phyloP scores from a whole-genome alignment of 1,284 basidiomycete genomes.

The Heimioporus punctisporus region DNA sequence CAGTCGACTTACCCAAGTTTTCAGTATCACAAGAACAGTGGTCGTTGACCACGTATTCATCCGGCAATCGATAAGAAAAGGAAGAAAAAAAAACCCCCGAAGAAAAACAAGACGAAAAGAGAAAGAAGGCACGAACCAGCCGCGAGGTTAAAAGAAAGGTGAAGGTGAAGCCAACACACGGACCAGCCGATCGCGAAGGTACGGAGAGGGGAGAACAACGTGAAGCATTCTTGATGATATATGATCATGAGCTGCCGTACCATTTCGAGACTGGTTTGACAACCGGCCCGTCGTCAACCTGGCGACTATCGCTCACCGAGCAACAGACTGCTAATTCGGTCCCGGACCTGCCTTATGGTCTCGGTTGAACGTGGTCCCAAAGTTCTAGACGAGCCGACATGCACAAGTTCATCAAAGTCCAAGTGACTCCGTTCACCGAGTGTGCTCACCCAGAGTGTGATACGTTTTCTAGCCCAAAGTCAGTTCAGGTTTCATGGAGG shows the following conservation, averaged over 20 bases:
- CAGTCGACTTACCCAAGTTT: slow-evolving; percentile 14
- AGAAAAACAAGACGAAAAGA: background rate
- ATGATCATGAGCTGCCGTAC: too few relatives aligned
- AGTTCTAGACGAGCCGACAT: too few relatives aligned
- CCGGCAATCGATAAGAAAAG: too few relatives aligned
- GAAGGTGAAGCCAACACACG: slow-evolving; percentile 1
- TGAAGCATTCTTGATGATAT: too few relatives aligned
- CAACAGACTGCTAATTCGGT: background rate
- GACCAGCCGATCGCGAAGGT: background rate
- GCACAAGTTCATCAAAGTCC: too few relatives aligned
- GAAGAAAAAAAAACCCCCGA: background rate
- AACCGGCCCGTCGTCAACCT: background rate
- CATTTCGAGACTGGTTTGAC: too few relatives aligned
- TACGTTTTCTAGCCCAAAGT: too few relatives aligned
- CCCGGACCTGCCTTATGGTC: background rate
- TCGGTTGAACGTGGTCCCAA: too few relatives aligned
- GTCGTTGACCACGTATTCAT: background rate
- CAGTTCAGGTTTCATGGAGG: too few relatives aligned
- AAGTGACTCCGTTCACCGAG: too few relatives aligned
- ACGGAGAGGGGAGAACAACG: background rate
- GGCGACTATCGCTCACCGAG: background rate
- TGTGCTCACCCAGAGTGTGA: too few relatives aligned
- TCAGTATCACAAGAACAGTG: background rate
- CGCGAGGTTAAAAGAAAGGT: background rate
- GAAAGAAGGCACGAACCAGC: slow-evolving; percentile 3